Conservation (phyloP, 768 basidiomycete species). For the Suillus clintonianus region DNA sequence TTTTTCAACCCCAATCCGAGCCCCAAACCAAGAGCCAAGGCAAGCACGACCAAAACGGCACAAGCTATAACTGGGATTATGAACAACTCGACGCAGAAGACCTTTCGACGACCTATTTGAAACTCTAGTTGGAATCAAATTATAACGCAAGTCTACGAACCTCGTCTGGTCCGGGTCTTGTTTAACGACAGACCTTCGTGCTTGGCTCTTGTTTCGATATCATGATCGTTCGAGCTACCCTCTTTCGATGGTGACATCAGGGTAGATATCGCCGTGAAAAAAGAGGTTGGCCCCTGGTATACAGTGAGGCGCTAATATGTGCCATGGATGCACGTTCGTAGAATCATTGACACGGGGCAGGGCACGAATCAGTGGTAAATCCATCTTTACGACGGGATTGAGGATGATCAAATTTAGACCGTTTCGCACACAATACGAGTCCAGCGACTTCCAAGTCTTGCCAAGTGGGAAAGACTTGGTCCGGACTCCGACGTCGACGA, state of each 20-base stretch:
- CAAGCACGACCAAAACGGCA: slow-evolving; percentile 16
- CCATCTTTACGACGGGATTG: background rate
- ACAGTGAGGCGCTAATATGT: background rate
- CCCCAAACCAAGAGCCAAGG: slow-evolving; percentile 30
- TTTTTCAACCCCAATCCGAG: slow-evolving; percentile 29
- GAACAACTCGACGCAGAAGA: no score
- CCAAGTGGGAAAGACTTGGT: background rate
- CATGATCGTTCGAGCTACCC: slow-evolving; percentile 11
- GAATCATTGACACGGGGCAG: background rate
- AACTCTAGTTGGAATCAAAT: background rate
- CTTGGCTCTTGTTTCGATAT: slow-evolving; percentile 3
- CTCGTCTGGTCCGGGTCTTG: background rate
- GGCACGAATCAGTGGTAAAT: background rate
- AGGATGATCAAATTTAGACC: background rate
- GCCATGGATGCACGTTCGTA: slow-evolving; percentile 11
- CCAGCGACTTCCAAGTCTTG: background rate
- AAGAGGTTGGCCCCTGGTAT: background rate
- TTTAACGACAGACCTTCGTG: background rate
- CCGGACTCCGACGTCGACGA: background rate
- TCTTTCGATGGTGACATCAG: slow-evolving; percentile 3
- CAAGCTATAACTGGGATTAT: slow-evolving; percentile 14
- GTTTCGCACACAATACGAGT: background rate
- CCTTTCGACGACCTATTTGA: slow-evolving; percentile 20
- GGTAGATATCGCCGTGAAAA: slow-evolving; percentile 1
- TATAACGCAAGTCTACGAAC: background rate